Percentiles rank a stretch among this genome's conserved stretches.
phyloP scores from a whole-genome alignment of 257 asterid genomes.

The Petunia axillaris region DNA sequence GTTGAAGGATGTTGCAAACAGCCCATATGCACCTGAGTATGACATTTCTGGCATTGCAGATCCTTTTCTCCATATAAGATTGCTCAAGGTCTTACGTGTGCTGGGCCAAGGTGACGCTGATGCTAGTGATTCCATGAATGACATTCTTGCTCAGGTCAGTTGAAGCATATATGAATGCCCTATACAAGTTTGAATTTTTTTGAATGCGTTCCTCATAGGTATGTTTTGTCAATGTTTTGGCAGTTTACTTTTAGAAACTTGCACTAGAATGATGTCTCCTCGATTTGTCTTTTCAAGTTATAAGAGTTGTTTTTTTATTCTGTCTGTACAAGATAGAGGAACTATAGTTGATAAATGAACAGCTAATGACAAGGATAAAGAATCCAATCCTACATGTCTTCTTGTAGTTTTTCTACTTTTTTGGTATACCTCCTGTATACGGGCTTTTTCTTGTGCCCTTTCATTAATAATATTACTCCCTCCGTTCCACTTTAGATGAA shows the following conservation, averaged over 20 bases:
- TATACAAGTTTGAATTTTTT: neutral
- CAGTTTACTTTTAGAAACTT: neutral
- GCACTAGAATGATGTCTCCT: conserved; percentile 12
- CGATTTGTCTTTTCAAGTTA: neutral
- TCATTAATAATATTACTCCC: too few relatives aligned
- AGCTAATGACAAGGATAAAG: neutral
- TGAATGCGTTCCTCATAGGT: neutral
- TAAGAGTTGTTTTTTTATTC: neutral
- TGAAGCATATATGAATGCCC: conserved; percentile 2
- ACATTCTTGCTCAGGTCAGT: conserved; percentile 96
- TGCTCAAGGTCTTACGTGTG: conserved; percentile 79
- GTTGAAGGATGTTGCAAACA: conserved; percentile 80
- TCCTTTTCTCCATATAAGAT: conserved; percentile 90
- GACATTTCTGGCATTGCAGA: conserved; percentile 93
- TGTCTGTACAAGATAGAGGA: conserved; percentile 11
- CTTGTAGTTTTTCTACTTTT: too few relatives aligned
- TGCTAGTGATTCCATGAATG: conserved; percentile 94
- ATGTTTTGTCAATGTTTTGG: conserved; percentile 12
- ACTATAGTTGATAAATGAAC: neutral
- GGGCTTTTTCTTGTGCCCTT: too few relatives aligned
- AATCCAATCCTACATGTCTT: too few relatives aligned
- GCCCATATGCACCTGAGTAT: conserved; percentile 98
- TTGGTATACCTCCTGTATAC: too few relatives aligned
- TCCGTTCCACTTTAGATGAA: too few relatives aligned
- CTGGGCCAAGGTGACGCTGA: conserved; percentile 95